phyloP scores from a whole-genome alignment of 768 basidiomycete genomes.

The Clavaria fumosa region DNA sequence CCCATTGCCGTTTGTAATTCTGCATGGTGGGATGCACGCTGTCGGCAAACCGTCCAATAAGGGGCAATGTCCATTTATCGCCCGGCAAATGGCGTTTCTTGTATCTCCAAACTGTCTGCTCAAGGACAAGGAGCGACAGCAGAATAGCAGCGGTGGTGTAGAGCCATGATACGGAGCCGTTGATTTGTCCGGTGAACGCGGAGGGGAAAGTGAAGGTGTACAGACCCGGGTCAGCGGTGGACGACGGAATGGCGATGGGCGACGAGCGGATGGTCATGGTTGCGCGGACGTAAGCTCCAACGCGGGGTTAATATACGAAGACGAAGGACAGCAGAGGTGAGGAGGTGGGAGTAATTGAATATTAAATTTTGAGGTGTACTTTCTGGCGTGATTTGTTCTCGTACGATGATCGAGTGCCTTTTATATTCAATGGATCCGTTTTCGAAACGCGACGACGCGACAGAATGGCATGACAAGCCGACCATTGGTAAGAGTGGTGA shows the following conservation, averaged over 20 bases:
- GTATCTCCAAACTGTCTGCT: slow-evolving; percentile 76
- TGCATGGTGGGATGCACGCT: slow-evolving; percentile 86
- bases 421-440: too few species aligned
- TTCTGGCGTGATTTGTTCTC: too few species aligned
- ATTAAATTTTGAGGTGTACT: too few species aligned
- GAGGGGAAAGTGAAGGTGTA: slow-evolving; percentile 30
- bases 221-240: slow-evolving; percentile 24
- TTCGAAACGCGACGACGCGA: too few species aligned
- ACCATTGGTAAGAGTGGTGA: too few species aligned
- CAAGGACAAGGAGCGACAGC: slow-evolving; percentile 61
- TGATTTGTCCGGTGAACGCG: slow-evolving; percentile 21
- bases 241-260: slow-evolving; percentile 28
- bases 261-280: too few species aligned
- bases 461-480: too few species aligned
- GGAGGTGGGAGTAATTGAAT: too few species aligned
- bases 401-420: too few species aligned
- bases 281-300: too few species aligned
- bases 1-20: slow-evolving; percentile 85
- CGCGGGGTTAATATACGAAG: too few species aligned
- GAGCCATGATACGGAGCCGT: slow-evolving; percentile 34
- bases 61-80: slow-evolving; percentile 83
- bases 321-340: too few species aligned
- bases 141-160: slow-evolving; percentile 59
- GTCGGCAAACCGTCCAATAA: slow-evolving; percentile 93
- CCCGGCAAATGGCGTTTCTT: slow-evolving; percentile 88